phyloP scores from a whole-genome alignment of 352 stramenopile genomes.

The Plasmopara muralis region DNA sequence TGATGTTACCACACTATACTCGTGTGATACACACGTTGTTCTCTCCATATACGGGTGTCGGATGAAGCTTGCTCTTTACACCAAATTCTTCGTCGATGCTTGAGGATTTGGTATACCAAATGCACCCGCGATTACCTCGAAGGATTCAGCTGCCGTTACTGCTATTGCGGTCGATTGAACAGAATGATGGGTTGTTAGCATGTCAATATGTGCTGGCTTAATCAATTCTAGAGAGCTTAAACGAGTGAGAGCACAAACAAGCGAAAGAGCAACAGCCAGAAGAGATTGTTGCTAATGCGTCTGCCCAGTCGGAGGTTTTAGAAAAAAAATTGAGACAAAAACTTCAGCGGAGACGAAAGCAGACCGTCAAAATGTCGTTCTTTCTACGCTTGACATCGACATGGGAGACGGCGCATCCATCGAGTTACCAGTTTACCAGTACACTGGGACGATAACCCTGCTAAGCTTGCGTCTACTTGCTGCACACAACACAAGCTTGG shows the following conservation, averaged over 20 bases:
- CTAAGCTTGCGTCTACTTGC: slow-evolving; percentile 39
- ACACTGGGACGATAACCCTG: slow-evolving; percentile 47
- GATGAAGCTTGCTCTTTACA: too few species aligned
- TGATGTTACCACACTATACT: too few species aligned
- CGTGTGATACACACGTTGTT: too few species aligned
- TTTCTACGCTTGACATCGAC: slow-evolving; percentile 73
- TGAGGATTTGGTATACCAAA: too few species aligned
- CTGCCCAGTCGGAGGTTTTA: slow-evolving; percentile 6
- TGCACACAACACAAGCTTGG: slow-evolving; percentile 52
- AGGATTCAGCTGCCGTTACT: too few species aligned
- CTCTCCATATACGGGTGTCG: too few species aligned
- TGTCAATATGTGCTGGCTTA: slow-evolving; percentile 52
- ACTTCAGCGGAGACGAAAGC: slow-evolving; percentile 3
- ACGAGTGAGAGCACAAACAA: slow-evolving; percentile 19
- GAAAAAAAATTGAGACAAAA: slow-evolving; percentile 6
- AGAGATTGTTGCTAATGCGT: slow-evolving; percentile 3
- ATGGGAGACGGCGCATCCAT: slow-evolving; percentile 39
- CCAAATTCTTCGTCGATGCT: too few species aligned
- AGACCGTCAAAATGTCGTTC: slow-evolving; percentile 24
- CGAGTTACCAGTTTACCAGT: slow-evolving; percentile 43
- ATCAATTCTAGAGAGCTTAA: slow-evolving; percentile 29
- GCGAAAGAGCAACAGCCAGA: slow-evolving; percentile 16
- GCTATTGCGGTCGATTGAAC: too few species aligned
- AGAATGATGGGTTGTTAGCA: slow-evolving; percentile 38
- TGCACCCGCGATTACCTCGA: too few species aligned